Evolutionary conservation across 192 early-diverging fungal species (phyloP), one percentile per base, ranked within the genome.

Genomic region (Diversispora epigaea): DNA sequence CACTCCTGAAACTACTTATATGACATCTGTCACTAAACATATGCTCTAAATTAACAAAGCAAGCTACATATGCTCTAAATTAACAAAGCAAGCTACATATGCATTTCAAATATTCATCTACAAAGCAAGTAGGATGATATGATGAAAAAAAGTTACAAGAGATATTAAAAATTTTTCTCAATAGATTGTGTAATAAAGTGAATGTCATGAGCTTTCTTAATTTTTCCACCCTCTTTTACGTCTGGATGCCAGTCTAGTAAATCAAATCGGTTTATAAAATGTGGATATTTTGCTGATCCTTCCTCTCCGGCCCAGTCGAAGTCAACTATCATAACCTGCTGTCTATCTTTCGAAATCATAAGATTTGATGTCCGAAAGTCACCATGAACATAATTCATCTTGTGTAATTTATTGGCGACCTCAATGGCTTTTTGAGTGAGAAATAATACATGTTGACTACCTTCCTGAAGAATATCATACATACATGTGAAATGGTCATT

Each of bases 161-260:
- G 22, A 17, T 58, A 58, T 58, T 58, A 58, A 58, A 58, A 58
- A 58, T 0, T 2, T 58, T 58, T 58, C 47, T 65, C n/a, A 65
- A 65, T 43, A 65, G 41, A 65, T 65, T 65, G 32, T 65, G 32
- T 65, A 39, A 65, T 43, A 39, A 65, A 65, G 22, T 65, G 43
- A 39, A 65, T 65, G 41, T 65, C 41, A 65, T 65, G 41, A 43
- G 1, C 63, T 65, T 43, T 65, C 22, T 65, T 39, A 65, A 65
- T 65, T 65, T 39, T 39, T 65, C 22, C 43, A 43, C 63, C 41
- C 32, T 45, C 32, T 43, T 65, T 45, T 43, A 65, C 3, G 40
- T 65, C 43, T 43, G 32, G 63, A 65, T 65, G 3, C 63, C 63
- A 65, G 57, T 58, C 57, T 58, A 58, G 22, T 17, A 3, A 45